Evolutionary conservation across 129 eudicot species (phyloP), one percentile per base, ranked within the genome.

Genomic region (Chrysanthemum seticuspe): DNA sequence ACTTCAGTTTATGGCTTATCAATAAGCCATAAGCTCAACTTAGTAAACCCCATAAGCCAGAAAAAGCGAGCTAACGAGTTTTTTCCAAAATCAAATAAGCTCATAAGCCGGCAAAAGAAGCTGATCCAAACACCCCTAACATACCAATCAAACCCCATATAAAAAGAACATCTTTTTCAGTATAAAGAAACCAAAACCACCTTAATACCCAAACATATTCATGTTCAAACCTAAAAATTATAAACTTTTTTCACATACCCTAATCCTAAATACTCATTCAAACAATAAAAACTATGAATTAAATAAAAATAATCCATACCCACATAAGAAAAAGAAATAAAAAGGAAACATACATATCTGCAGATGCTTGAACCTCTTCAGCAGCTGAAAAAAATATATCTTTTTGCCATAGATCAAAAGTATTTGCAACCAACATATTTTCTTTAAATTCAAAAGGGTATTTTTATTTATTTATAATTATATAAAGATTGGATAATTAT

Each of bases 401-500:
- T 72, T 82, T 85, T 80, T 89, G 97, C 97, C 96, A 92, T 80
- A 87, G 86, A 89, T 92, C 97, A 80, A 91, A 91, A 74, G 86
- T 80, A 65, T 78, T 78, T 31, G 90, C 89, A 44, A 87, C 89
- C 97, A 84, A 67, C 87, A 83, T 85, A 60, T 53, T 78, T 73
- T 52, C 52, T 72, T 68, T 25, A 61, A 48, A 55, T 29, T 66
- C 27, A 50, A 73, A 58, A 5, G 16, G 49, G 21, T 2, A 2
- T 73, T 18, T 23, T 13, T 50, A 8, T 25, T 8, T 56, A 14
- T 56, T 63, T 3, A 40, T 40, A 40, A 40, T 7, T 6, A 40
- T 8, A 40, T 40, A 8, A 40, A 7, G 47, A 40, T 6, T 7
- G 47, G 47, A 40, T 40, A 40, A 40, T 1, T 40, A 40, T 40